Percentiles rank a stretch among this genome's conserved stretches.
Conservation (phyloP, 1,284 basidiomycete species). For the Leucocoprinus gongylophorus region DNA sequence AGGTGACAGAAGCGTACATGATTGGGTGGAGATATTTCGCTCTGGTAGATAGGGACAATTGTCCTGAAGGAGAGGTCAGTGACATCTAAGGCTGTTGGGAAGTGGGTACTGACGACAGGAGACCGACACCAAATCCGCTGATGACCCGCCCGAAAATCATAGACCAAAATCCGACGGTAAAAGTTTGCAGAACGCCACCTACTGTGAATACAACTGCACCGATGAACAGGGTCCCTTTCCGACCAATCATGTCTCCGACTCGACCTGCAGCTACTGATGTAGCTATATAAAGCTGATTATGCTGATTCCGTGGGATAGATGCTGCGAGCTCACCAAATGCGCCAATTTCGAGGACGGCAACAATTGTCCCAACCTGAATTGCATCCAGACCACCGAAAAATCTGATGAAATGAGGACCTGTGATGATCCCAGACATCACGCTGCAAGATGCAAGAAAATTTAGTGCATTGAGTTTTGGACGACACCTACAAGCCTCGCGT, state of each 20-base stretch:
- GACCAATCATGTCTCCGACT: conserved; percentile 79
- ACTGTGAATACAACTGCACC: conserved; percentile 83
- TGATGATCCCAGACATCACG: conserved; percentile 87
- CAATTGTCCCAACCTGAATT: conserved; percentile 74
- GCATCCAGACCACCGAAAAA: conserved; percentile 72
- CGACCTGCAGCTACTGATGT: conserved; percentile 84
- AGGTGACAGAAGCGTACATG: conserved; percentile 48
- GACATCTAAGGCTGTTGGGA: background rate
- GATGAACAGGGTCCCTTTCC: conserved; percentile 77
- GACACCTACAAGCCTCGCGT: conserved; percentile 17
- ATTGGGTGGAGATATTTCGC: conserved; percentile 87
- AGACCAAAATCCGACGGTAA: conserved; percentile 67
- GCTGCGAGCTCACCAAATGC: conserved; percentile 63
- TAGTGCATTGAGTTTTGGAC: background rate
- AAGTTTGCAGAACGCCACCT: conserved; percentile 84
- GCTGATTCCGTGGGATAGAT: conserved; percentile 2
- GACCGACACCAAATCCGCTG: conserved; percentile 86
- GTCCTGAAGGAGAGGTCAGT: conserved; percentile 39
- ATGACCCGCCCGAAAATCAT: conserved; percentile 87
- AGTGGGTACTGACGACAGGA: conserved; percentile 61
- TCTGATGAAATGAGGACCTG: conserved; percentile 79
- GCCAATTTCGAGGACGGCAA: conserved; percentile 83
- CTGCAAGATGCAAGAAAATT: conserved; percentile 28
- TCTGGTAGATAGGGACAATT: conserved; percentile 94
- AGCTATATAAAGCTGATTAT: conserved; percentile 36